Conservation (phyloP, 208 protist species). For the Crithidia thermophila region DNA sequence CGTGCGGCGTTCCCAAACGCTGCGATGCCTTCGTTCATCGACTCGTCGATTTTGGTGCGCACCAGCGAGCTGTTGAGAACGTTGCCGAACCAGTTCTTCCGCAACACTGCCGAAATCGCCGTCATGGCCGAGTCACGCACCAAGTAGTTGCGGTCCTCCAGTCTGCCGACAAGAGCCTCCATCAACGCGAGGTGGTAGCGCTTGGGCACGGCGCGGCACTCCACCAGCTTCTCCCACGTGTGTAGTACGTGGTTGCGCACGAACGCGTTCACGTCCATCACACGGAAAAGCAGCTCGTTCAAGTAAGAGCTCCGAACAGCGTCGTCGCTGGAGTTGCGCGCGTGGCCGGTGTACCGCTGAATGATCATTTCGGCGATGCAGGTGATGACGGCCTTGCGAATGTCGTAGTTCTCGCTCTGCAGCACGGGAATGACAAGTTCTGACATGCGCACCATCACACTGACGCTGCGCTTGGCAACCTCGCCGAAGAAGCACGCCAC, state of each 20-base stretch:
- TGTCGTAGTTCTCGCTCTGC: conserved; percentile 86
- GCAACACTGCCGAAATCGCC: conserved; percentile 59
- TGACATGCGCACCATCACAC: conserved; percentile 66
- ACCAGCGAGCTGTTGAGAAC: conserved; percentile 68
- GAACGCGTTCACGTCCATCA: conserved; percentile 90
- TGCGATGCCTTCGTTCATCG: conserved; percentile 21
- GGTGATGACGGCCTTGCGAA: conserved; percentile 84
- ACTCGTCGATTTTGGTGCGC: conserved; percentile 55
- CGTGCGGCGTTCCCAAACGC: conserved; percentile 37
- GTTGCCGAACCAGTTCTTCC: conserved; percentile 88
- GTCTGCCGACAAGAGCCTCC: conserved; percentile 64
- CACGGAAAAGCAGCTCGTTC: conserved; percentile 81
- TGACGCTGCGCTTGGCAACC: conserved; percentile 80
- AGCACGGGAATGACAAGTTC: conserved; percentile 60
- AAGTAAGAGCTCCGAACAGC: conserved; percentile 64
- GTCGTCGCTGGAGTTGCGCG: conserved; percentile 42
- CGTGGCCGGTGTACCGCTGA: conserved; percentile 74
- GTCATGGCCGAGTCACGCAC: conserved; percentile 85
- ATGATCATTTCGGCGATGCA: conserved; percentile 84
- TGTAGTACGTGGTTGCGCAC: conserved; percentile 86
- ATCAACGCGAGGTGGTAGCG: conserved; percentile 73
- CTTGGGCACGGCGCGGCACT: conserved; percentile 75
- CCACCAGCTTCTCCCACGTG: conserved; percentile 76
- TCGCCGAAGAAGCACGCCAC: conserved; percentile 79
- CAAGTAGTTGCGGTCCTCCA: conserved; percentile 88